Evolutionary conservation across 2,329 filamentous ascomycete genomes (phyloP), one percentile per base, ranked within the genome.

Genomic region (Calonectria henricotiae): DNA sequence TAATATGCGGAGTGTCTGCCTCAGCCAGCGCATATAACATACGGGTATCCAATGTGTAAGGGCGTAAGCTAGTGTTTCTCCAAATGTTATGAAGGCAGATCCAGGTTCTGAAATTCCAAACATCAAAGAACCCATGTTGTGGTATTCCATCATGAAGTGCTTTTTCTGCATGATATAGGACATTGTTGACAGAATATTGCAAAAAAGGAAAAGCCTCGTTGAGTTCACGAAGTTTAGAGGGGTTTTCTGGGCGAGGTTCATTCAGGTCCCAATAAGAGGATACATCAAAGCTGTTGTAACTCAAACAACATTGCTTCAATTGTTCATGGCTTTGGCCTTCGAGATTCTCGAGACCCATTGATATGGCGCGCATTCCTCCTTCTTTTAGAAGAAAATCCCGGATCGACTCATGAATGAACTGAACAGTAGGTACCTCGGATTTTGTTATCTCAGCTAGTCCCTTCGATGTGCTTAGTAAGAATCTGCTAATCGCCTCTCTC

Each of bases 341-440:
- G 32, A 51, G 13, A 11, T 51, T n/a, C 9, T 32, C 25, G 5
- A 51, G 5, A 6, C 17, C 27, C 2, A 25, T 2, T 3, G 13
- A 27, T 30, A 51, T 7, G 3, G 2, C 32, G 47, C 13, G 47
- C 6, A 51, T 17, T n/a, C 47, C 47, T 17, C 32, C 25, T 11
- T n/a, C 47, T 5, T 51, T 62, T 7, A 62, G 9, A 8, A 62
- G 41, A 32, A 62, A 62, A 17, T 62, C 60, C 11, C 30, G 43
- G 15, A 62, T 44, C 1, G 60, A 62, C 30, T 62, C 60, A 37
- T 62, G 60, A 23, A 62, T 62, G 30, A 62, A 62, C 9, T 62
- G 60, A 15, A 62, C 30, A 8, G 60, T 62, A 17, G 41, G 41
- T 3, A n/a, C 7, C 20, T 46, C 46, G 6, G 60, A 62, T 37